Conservation (phyloP, 345 rosid species). For the Psidium friedrichsthalianum region DNA sequence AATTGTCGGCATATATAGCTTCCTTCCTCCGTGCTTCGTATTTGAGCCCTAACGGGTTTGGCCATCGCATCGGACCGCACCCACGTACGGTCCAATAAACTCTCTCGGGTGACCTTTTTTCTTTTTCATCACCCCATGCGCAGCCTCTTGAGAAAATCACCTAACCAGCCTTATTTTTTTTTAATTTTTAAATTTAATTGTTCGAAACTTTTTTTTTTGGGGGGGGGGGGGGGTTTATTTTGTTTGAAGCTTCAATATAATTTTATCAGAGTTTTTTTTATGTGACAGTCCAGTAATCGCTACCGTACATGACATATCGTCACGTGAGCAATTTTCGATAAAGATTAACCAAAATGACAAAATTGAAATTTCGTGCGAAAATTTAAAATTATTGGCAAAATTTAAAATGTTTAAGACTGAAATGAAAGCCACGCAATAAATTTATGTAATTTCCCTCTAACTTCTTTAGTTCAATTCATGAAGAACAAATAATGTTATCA, state of each 20-base stretch:
- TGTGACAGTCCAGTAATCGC: fast-evolving
- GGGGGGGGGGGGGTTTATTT: background rate
- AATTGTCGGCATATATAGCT: background rate
- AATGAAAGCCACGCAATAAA: fast-evolving
- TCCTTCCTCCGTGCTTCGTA: background rate
- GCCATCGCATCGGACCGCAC: background rate
- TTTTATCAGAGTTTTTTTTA: background rate
- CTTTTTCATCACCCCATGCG: background rate
- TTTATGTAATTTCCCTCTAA: background rate
- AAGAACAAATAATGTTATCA: background rate
- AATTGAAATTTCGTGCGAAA: fast-evolving
- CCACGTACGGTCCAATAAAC: background rate
- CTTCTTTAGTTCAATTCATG: background rate
- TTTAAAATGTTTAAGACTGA: fast-evolving
- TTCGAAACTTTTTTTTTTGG: background rate
- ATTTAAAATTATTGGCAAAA: fast-evolving
- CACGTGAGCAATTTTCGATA: no score
- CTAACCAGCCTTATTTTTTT: background rate
- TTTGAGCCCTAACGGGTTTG: background rate
- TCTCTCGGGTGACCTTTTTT: background rate
- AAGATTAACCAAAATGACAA: fast-evolving
- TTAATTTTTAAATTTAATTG: background rate
- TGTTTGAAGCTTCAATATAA: background rate
- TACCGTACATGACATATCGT: no score
- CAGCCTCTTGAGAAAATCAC: background rate